Base-by-base conservation (phyloP, 306 rosid genomes). In the Delonix regia region DNA sequence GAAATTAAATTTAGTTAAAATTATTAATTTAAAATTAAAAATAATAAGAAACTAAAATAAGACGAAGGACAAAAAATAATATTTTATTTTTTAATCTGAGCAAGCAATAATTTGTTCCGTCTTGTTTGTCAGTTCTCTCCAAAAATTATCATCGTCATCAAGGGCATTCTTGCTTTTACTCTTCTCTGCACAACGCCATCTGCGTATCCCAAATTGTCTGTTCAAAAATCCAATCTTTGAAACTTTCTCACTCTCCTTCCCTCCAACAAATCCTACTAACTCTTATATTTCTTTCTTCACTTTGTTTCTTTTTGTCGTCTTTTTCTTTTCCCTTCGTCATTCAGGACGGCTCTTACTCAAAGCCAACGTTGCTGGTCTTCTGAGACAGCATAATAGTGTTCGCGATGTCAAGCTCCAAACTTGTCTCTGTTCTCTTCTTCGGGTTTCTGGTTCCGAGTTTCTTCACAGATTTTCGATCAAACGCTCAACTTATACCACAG, bases 401-500 rank as follows among this genome's bases (percentile, higher is more conserved):
- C 57, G 49, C 74, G 44, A 19, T 80, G 59, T 78, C 86, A 75
- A 78, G 56, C 71, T 69, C 30, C 79, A 85, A 75, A 71, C 39
- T 62, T 69, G 57, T 77, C 18, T 61, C 34, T 30, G 22, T 84
- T 36, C 71, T 86, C 75, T 64, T 85, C 55, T 75, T 61, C 19
- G 75, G 69, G 16, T 77, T 81, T 44, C 52, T 83, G 19, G 53
- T 78, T 72, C 63, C 88, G 64, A 85, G 75, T 85, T 83, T 69
- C 86, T 77, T 85, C 84, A 21, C 49, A 0, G 41, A 75, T 16
- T 89, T 86, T 70, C 83, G 84, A 65, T 85, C 94, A 70, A 68
- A 80, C 79, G 94, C 97, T 66, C 87, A 88, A 84, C 85, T 77
- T 64, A 19, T 94, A 16, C 91, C 97, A 28, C 71, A 75, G 68